Conservation (phyloP, 768 basidiomycete genomes). For the Lentinula detonsa region DNA sequence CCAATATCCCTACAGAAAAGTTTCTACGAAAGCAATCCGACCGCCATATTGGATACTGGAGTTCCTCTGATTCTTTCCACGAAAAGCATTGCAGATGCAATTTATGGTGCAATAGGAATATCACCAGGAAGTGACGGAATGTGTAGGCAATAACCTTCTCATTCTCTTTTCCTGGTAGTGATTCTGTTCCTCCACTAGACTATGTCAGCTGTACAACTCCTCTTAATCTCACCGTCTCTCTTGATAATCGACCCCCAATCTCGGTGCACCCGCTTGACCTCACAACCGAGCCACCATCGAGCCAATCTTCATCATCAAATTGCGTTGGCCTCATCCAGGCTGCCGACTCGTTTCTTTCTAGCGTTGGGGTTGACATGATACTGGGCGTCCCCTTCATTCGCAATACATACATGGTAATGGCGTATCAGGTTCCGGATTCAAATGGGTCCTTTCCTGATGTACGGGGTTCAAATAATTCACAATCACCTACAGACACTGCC, state of each 20-base stretch:
- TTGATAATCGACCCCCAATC: slow-evolving; percentile 51
- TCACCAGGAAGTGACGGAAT: slow-evolving; percentile 52
- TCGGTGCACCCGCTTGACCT: slow-evolving; percentile 75
- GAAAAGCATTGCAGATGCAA: slow-evolving; percentile 56
- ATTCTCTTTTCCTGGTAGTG: neutral
- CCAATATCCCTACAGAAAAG: slow-evolving; percentile 24
- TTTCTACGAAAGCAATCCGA: slow-evolving; percentile 36
- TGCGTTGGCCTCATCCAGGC: slow-evolving; percentile 70
- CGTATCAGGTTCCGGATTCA: slow-evolving; percentile 43
- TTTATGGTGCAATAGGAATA: slow-evolving; percentile 72
- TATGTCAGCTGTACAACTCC: slow-evolving; percentile 70
- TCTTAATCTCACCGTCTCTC: slow-evolving; percentile 64
- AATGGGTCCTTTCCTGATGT: slow-evolving; percentile 38
- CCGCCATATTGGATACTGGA: slow-evolving; percentile 71
- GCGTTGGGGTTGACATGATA: slow-evolving; percentile 56
- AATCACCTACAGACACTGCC: slow-evolving; percentile 6
- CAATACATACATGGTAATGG: slow-evolving; percentile 74
- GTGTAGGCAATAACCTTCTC: slow-evolving; percentile 37
- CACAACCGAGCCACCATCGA: slow-evolving; percentile 38
- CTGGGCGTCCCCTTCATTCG: slow-evolving; percentile 77
- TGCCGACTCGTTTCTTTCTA: slow-evolving; percentile 35
- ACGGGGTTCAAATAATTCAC: slow-evolving; percentile 12
- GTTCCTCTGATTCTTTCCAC: slow-evolving; percentile 63
- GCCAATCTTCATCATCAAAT: slow-evolving; percentile 31
- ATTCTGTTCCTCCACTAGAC: slow-evolving; percentile 32